These are phyloP conservation scores for Coemansia sp. DNA, from an alignment of 192 early-diverging fungal species.

Conservation along the genomic window DNA sequence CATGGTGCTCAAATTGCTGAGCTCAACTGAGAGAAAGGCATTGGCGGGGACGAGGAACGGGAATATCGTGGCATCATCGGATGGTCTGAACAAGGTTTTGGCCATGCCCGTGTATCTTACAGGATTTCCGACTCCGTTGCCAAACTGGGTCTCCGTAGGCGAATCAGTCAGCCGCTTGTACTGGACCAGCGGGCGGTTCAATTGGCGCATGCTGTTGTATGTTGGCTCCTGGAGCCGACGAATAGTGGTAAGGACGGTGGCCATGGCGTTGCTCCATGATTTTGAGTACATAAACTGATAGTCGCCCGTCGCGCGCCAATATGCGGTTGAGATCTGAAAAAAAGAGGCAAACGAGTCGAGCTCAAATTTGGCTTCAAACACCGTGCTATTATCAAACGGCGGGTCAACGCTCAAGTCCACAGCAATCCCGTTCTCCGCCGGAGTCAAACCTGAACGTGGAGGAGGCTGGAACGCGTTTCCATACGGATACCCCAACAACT, in stretches of 20 bases:
- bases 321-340: conserved; percentile 56
- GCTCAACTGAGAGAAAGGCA: conserved; percentile 60
- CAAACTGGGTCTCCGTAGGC: conserved; percentile 50
- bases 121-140: conserved; percentile 34
- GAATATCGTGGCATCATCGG: conserved; percentile 42
- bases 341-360: conserved; percentile 69
- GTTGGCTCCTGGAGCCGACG: conserved; percentile 44
- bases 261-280: conserved; percentile 55
- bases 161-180: conserved; percentile 17
- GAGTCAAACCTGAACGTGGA: conserved; percentile 30
- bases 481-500: conserved; percentile 48
- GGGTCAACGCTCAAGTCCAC: conserved; percentile 20
- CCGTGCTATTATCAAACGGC: conserved; percentile 20
- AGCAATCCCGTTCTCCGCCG: conserved; percentile 29
- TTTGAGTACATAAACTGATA: conserved; percentile 26
- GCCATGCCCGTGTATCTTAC: conserved; percentile 48
- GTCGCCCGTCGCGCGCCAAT: conserved; percentile 56
- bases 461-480: conserved; percentile 69
- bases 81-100: conserved; percentile 39
- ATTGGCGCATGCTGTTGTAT: background rate
- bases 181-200: conserved; percentile 13
- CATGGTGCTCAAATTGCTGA: conserved; percentile 48
- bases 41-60: conserved; percentile 50
- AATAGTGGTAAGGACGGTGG: conserved; percentile 42
- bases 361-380: conserved; percentile 66